Conservation (phyloP, 2,329 filamentous ascomycete species). For the Xylaria sp. region DNA sequence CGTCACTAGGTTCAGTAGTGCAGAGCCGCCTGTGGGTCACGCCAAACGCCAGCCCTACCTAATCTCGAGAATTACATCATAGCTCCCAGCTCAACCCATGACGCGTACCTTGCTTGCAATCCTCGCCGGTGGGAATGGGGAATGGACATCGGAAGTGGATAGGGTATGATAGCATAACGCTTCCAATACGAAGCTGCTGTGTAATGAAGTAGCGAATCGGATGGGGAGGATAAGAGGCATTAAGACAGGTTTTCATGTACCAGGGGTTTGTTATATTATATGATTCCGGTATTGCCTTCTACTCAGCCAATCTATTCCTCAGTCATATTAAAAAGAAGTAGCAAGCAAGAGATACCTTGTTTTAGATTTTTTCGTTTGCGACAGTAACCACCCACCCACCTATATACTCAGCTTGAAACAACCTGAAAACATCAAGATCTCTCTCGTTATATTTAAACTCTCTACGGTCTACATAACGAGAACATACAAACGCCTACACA, state of each 20-base stretch:
- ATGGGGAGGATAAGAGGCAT: neutral
- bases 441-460: neutral
- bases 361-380: too few relatives aligned
- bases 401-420: neutral
- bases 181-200: slow-evolving; percentile 3
- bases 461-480: neutral
- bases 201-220: slow-evolving; percentile 23
- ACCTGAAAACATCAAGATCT: neutral
- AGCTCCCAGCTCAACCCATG: slow-evolving; percentile 4
- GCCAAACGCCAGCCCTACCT: neutral
- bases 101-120: slow-evolving; percentile 13
- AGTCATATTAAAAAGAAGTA: neutral
- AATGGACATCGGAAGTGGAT: neutral
- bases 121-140: neutral
- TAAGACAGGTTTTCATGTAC: slow-evolving; percentile 7
- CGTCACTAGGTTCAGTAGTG: slow-evolving; percentile 26
- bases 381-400: neutral
- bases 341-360: neutral
- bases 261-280: neutral
- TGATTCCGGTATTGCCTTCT: neutral
- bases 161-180: slow-evolving; percentile 1
- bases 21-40: slow-evolving; percentile 27
- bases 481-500: too few relatives aligned
- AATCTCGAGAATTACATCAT: slow-evolving; percentile 35
- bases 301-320: neutral